Evolutionary conservation across 2,329 filamentous ascomycete species (phyloP), one percentile per base, ranked within the genome.

Genomic region (Didymella pinodella): DNA sequence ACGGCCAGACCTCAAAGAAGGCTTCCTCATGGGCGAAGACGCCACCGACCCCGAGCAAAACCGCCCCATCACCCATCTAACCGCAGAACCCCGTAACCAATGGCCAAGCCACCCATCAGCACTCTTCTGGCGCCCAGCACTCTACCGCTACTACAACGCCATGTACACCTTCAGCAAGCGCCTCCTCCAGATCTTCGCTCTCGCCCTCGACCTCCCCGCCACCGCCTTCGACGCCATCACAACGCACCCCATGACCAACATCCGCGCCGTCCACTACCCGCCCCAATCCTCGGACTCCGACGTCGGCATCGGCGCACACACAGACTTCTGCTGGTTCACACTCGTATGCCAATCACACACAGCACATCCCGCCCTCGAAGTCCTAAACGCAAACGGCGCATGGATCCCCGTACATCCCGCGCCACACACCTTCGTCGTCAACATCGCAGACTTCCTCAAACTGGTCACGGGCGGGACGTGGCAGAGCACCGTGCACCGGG

Each of bases 321-420:
- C 78, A 2, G 78, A 80, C 54, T 80, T 79, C 59, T 77, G 74
- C 56, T 80, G 77, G 73, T 75, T 80, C 62, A 80, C 79, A 0
- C 70, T 81, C 11, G 78, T 80, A 1, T 69, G 65, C 49, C 73
- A 76, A 28, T 70, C 65, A 2, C 54, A 36, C 2, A 74, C 71
- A 1, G 34, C 57, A 0, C 59, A 66, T 16, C 71, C 71, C 0
- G 71, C 72, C 1, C 71, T 81, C 20, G 77, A 81, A 53, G 78
- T 81, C 0, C 71, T 80, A 2, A 80, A 79, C 57, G 73, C 69
- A n/a, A 77, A 79, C 36, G 79, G 77, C 4, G 55, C 72, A 1
- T 81, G 78, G 78, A 67, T 81, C 7, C 75, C 75, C 10, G 78
- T 78, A 7, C 67, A 74, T 2, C 75, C 74, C 0, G 62, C 72